Conservation (phyloP, 2,329 filamentous ascomycete species). For the Lithohypha guttulata region DNA sequence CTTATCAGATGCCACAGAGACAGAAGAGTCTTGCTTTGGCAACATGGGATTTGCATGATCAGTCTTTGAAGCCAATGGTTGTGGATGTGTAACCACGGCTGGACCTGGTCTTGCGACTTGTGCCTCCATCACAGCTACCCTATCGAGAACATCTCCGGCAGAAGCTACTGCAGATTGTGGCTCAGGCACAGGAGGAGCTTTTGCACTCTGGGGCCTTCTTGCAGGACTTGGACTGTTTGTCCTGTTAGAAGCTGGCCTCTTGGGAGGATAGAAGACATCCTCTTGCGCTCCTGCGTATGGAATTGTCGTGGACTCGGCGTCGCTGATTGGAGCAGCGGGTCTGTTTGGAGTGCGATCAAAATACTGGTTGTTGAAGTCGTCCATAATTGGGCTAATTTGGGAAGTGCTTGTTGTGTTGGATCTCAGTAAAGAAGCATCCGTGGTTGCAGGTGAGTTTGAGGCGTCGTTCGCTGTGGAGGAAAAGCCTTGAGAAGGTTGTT, state of each 20-base stretch:
- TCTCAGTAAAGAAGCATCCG: conserved; percentile 40
- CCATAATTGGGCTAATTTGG: conserved; percentile 48
- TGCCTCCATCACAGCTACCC: neutral
- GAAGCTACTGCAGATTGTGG: conserved; percentile 36
- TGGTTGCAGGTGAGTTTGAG: conserved; percentile 49
- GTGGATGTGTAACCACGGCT: neutral
- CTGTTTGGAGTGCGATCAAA: neutral
- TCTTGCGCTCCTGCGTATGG: neutral
- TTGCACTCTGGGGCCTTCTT: conserved; percentile 44
- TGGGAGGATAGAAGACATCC: conserved; percentile 46
- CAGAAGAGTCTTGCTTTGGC: neutral
- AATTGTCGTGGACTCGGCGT: neutral
- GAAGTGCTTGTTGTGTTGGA: conserved; percentile 54
- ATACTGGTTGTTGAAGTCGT: neutral
- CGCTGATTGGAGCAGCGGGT: neutral
- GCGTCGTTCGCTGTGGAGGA: conserved; percentile 53
- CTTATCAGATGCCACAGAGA: conserved; percentile 2
- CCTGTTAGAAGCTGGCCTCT: conserved; percentile 15
- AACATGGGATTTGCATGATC: neutral
- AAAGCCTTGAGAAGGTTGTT: conserved; percentile 46
- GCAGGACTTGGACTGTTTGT: conserved; percentile 48
- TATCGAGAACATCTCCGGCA: neutral
- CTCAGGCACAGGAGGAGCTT: conserved; percentile 29
- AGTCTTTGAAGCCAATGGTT: neutral
- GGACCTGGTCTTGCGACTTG: conserved; percentile 5